Percentiles rank a stretch among this genome's conserved stretches.
Evolutionary conservation across 202 grass and related monocot species (phyloP).

Genomic region (Carex sylvatica): DNA sequence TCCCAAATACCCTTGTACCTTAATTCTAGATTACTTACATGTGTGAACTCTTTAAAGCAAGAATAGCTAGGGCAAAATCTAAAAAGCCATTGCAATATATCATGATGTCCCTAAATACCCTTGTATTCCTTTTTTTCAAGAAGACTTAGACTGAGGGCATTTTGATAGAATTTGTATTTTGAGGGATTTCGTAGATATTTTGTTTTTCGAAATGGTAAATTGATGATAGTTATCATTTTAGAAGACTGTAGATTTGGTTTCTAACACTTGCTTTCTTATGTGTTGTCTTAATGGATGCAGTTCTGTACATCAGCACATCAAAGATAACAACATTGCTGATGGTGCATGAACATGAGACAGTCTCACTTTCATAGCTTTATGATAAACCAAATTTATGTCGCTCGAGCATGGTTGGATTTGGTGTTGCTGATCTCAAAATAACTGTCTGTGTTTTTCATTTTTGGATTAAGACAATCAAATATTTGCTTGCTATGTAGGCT

Average conservation of each 20-base stretch:
- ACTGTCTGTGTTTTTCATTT: slow-evolving; percentile 2
- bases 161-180: background rate
- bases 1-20: no score
- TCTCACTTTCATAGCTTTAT: background rate
- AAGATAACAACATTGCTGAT: slow-evolving; percentile 55
- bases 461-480: background rate
- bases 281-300: slow-evolving; percentile 39
- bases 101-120: no score
- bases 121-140: background rate
- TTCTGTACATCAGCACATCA: slow-evolving; percentile 88
- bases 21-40: no score
- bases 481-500: background rate
- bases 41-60: no score
- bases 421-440: background rate
- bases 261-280: slow-evolving; percentile 17
- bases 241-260: background rate
- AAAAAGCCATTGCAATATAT: background rate
- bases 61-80: no score
- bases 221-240: background rate
- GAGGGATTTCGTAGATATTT: background rate
- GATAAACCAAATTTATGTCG: background rate
- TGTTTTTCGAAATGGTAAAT: background rate
- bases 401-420: background rate
- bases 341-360: slow-evolving; percentile 16
- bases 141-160: background rate